phyloP scores from a whole-genome alignment of 2,329 filamentous ascomycete genomes.

The Aspergillus brasiliensis region DNA sequence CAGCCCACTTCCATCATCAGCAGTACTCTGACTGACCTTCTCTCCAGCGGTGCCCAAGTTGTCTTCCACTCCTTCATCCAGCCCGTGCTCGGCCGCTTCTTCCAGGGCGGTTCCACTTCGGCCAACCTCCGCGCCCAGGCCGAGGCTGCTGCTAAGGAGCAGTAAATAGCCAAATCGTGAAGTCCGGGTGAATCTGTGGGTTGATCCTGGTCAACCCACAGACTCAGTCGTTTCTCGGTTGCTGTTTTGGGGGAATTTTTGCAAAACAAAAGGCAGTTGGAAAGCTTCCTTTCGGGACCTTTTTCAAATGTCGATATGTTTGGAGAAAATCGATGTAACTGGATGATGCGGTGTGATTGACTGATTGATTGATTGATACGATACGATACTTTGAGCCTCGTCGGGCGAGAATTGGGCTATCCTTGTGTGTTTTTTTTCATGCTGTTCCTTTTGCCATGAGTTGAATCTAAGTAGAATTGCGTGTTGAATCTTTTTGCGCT shows the following conservation, averaged over 20 bases:
- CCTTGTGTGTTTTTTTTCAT: constrained; percentile 4
- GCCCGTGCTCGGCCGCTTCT: constrained; percentile 91
- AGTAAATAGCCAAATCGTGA: constrained; percentile 46
- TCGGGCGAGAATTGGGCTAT: constrained; percentile 9
- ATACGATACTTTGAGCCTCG: constrained; percentile 1
- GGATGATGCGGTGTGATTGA: not conserved
- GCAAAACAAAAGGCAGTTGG: constrained; percentile 4
- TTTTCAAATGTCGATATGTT: not conserved
- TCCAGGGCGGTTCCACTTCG: constrained; percentile 73
- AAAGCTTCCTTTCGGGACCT: not conserved
- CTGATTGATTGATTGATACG: not conserved
- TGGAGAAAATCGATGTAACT: not conserved
- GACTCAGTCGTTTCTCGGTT: not conserved
- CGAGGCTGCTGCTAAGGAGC: constrained; percentile 65
- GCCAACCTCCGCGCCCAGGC: constrained; percentile 87
- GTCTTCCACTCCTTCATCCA: constrained; percentile 96
- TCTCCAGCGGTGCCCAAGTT: constrained; percentile 80
- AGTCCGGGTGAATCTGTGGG: constrained; percentile 6
- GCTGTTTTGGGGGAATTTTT: constrained; percentile 7
- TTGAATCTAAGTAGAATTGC: constrained; percentile 15
- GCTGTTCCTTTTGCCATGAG: constrained; percentile 18
- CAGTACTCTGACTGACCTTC: constrained; percentile 9
- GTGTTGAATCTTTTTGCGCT: constrained; percentile 7
- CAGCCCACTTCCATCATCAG: constrained; percentile 1
- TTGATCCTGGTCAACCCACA: constrained; percentile 10